Base-by-base conservation (phyloP, 495 filamentous ascomycete species). In the Hypoxylon lienhwacheense region DNA sequence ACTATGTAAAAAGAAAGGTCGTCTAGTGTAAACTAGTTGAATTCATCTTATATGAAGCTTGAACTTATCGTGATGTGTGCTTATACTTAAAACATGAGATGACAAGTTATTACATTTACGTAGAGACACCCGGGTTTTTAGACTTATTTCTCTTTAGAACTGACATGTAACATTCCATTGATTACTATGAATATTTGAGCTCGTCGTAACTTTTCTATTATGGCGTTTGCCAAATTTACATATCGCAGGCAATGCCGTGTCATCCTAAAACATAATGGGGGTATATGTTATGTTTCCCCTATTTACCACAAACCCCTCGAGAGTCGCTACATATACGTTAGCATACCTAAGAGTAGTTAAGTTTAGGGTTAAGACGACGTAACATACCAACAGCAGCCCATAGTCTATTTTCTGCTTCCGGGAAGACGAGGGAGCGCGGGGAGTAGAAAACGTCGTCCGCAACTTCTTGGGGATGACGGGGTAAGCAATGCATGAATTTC, bases 401-500 rank as follows among this genome's bases (percentile, higher is more conserved):
- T 15, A 97, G 63, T 53, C 93, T 82, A 58, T 98, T 98, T 73
- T 97, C 93, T 2, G 89, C 93, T 72, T 98, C 93, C 10, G 80
- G 81, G 73, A 96, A 98, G 14, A 97, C 93, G 41, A 98, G 71
- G 22, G 85, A 91, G 58, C 86, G 79, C 0, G 76, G 70, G 25
- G 87, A 82, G 66, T 97, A 96, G 66, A 97, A 96, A 1, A 98
- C 91, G 62, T 89, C 91, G 67, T 98, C 91, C 45, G 81, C 84
- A 6, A 97, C 93, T 73, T 98, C 93, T 72, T 98, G 92, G 0
- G 79, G 82, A 61, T 98, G 91, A 42, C 93, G 81, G n/a, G 93
- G 93, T 42, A 98, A 70, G 67, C 93, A 98, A 77, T 98, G 93
- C 93, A 98, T 97, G 65, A 97, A 98, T 72, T 88, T 90, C 93